A percentile compares a stretch with the other conserved stretches of the same genome.
These are phyloP conservation scores for Trichoderma hamatum DNA, from an alignment of 2,329 filamentous ascomycete genomes.

Conservation along the genomic window DNA sequence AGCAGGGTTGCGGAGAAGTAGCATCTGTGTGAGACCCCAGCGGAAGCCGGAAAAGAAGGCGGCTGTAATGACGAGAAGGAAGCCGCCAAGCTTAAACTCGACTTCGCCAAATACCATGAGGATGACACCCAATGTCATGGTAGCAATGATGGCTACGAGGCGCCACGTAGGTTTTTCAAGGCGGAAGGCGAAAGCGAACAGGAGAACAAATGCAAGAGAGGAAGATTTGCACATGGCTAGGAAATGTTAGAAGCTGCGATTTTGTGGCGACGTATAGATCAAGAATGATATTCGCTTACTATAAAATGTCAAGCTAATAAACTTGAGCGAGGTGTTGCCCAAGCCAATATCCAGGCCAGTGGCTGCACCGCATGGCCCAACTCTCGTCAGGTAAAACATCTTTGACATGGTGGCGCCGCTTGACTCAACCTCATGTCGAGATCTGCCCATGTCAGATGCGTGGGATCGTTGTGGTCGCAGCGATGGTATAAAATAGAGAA, in stretches of 20 bases:
- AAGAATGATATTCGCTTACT: slow-evolving; percentile 55
- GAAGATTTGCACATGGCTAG: slow-evolving; percentile 97
- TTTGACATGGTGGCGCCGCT: slow-evolving; percentile 73
- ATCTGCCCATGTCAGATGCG: slow-evolving; percentile 53
- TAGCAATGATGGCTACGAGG: slow-evolving; percentile 81
- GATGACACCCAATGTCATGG: slow-evolving; percentile 90
- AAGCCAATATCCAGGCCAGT: slow-evolving; percentile 95
- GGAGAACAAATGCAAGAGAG: slow-evolving; percentile 87
- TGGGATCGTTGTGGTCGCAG: slow-evolving; percentile 67
- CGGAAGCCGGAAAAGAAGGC: slow-evolving; percentile 96
- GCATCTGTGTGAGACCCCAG: slow-evolving; percentile 97
- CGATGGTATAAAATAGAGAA: slow-evolving; percentile 81
- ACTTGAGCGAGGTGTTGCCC: slow-evolving; percentile 93
- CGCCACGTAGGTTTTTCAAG: slow-evolving; percentile 86
- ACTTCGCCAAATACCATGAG: slow-evolving; percentile 99
- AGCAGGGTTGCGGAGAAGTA: slow-evolving; percentile 89
- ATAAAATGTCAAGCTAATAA: slow-evolving; percentile 95
- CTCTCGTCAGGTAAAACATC: slow-evolving; percentile 87
- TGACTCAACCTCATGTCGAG: slow-evolving; percentile 58
- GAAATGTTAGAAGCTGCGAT: slow-evolving; percentile 31
- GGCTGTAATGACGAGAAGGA: slow-evolving; percentile 88
- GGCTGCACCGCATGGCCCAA: slow-evolving; percentile 87
- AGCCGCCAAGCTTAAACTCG: slow-evolving; percentile 83
- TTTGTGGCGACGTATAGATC: not conserved
- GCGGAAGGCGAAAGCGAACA: slow-evolving; percentile 93